Evolutionary conservation across 495 filamentous ascomycete genomes (phyloP), one percentile per base, ranked within the genome.

Genomic region (Parathielavia appendiculata): DNA sequence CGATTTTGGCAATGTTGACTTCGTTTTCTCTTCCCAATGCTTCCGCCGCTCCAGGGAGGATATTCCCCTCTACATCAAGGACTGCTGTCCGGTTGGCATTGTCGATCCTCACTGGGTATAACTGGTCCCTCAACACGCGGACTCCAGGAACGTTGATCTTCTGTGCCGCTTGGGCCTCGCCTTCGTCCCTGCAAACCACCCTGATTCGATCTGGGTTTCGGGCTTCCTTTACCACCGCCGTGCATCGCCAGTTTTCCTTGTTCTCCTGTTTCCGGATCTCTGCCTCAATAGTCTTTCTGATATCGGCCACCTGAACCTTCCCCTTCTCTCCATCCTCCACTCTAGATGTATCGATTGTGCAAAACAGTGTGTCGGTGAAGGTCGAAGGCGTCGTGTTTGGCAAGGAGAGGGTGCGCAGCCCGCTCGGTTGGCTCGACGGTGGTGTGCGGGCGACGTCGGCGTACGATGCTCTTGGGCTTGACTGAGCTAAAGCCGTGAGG

Each of bases 221-320:
- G 16, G 51, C 20, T 11, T 54, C 51, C 39, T 44, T 54, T 17
- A 44, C 30, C n/a, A 54, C 38, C n/a, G 41, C 51, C 13, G 22
- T 9, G 30, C n/a, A n/a, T n/a, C n/a, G n/a, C n/a, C n/a, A n/a
- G n/a, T n/a, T n/a, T n/a, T n/a, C n/a, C n/a, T n/a, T 30, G n/a
- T 51, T 23, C 34, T 44, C 51, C 2, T 22, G 35, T 12, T 4
- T 40, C 36, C n/a, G 16, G 34, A 40, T 34, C 12, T 53, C 49
- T 16, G 10, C 16, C 51, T 52, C 36, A 11, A 53, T 53, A 16
- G 23, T 36, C 51, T 53, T 53, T n/a, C 51, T 43, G 40, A 54
- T 6, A 6, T 6, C 26, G 3, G 26, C 26, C 26, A 30, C 26
- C 26, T 17, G 48, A 5, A 17, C 14, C 34, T 51, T 51, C 32